Base-by-base conservation (phyloP, 768 basidiomycete species). In the Hypholoma sublateritium region DNA sequence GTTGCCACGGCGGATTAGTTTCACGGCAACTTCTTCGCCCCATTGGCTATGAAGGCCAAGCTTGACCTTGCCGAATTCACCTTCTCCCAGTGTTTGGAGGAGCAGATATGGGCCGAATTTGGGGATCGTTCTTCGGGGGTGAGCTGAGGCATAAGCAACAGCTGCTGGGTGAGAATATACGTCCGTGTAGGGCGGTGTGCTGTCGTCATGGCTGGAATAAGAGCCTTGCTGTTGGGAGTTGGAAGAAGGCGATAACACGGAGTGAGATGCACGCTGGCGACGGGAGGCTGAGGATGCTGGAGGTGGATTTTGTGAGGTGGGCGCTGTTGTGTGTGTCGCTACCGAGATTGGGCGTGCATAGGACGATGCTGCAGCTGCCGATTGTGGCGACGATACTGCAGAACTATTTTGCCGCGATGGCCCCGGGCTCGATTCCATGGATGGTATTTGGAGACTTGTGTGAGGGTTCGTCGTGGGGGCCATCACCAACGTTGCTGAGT, bases 21-120 rank as follows among this genome's bases (percentile, higher is more conserved):
- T 99, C 66, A 98, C 95, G 12, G 96, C 96, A n/a, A 96, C 95
- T 69, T 98, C 96, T 71, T 97, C 95, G 28, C 93, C 95, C 87
- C 91, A 97, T 62, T 91, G 86, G 62, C 79, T 81, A 66, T 98
- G 96, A 51, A 98, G 79, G 5, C 96, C 96, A n/a, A 98, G 85
- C 71, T 98, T 98, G 75, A 98, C 95, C 71, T 98, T 98, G 45
- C 95, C 95, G 68, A 98, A 98, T 77, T 98, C 96, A 63, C 96
- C 96, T 74, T 99, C 96, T 44, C 97, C 97, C 17, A 99, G 81
- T 0, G 97, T 98, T 71, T 98, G 95, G 16, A 99, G 78, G 37
- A 98, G 81, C 9, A 98, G 79, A 72, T 99, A 99, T 0, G 95
- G 94, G 0, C 97, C 97, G 63, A 99, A 98, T 72, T 88, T 90